A percentile compares a stretch with the other conserved stretches of the same genome.
Evolutionary conservation across 2,329 filamentous ascomycete genomes (phyloP).

Genomic region (Gaeumannomyces tritici): DNA sequence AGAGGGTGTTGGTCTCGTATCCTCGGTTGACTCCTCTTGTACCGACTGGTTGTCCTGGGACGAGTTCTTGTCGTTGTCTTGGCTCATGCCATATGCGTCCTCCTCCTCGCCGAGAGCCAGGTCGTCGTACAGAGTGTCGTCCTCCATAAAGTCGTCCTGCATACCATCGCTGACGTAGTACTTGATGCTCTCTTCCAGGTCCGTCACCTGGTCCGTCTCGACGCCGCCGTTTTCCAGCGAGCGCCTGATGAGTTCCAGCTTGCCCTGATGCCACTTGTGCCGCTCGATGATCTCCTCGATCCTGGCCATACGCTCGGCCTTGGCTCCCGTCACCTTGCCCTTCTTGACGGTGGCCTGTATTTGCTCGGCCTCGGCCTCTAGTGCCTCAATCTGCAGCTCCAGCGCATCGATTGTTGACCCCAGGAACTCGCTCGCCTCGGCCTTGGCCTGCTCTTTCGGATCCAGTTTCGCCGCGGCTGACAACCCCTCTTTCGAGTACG

Average conservation of each 20-base stretch:
- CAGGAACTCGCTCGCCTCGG: constrained; percentile 80
- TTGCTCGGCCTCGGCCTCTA: constrained; percentile 82
- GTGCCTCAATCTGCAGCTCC: constrained; percentile 82
- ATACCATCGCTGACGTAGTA: constrained; percentile 91
- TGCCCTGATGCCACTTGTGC: constrained; percentile 94
- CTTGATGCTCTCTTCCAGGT: constrained; percentile 83
- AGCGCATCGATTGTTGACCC: constrained; percentile 83
- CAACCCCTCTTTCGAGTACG: constrained; percentile 95
- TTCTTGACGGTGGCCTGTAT: constrained; percentile 90
- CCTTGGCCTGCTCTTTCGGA: constrained; percentile 94
- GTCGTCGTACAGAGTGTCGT: constrained; percentile 93
- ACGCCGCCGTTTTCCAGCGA: constrained; percentile 88
- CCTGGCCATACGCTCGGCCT: constrained; percentile 79
- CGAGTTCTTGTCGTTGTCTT: constrained; percentile 79
- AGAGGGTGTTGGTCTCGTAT: background rate
- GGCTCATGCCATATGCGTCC: constrained; percentile 69
- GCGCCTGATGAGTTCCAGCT: constrained; percentile 82
- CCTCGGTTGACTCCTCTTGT: constrained; percentile 67
- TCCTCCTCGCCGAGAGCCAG: constrained; percentile 89
- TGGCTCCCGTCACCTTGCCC: constrained; percentile 76
- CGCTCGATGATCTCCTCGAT: constrained; percentile 78
- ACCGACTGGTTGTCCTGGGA: constrained; percentile 91
- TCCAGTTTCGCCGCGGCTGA: constrained; percentile 88
- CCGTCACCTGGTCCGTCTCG: constrained; percentile 76
- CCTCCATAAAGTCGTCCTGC: constrained; percentile 84